Evolutionary conservation across 2,329 filamentous ascomycete genomes (phyloP), one percentile per base, ranked within the genome.

Genomic region (Mycosphaerelloides madeirae): DNA sequence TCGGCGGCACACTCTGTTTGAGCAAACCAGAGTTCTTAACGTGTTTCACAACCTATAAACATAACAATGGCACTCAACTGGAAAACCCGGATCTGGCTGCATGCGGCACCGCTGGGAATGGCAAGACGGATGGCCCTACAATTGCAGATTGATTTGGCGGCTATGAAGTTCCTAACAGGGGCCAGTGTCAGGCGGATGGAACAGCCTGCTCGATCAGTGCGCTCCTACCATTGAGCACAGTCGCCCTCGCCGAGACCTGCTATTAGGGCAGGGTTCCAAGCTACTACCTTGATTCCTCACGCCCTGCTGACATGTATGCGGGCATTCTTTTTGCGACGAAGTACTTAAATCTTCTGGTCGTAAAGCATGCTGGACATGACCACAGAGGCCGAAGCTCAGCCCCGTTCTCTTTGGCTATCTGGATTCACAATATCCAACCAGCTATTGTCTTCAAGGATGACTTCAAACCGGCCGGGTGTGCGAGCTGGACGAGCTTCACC

Each of bases 231-330:
- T 15, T 34, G 8, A 15, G 14, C 7, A 14, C 31, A 11, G 31
- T 22, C 18, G 8, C 33, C 7, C 8, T 16, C 8, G 6, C 28
- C 28, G 8, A 36, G 14, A 41, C 25, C 6, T 50, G 47, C 25
- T 14, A 48, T n/a, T 48, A 53, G 40, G 50, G 50, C 12, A 43
- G 43, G n/a, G 38, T 50, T 2, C 41, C 49, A 19, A 33, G 29
- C 29, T 57, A 56, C 41, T 52, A 55, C 14, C 46, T 57, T 34
- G 48, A 49, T 13, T 49, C 53, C 13, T 22, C 28, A 1, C 25
- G n/a, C 8, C 40, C 51, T 9, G 31, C 36, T 11, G 49, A 59
- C 25, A 45, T 58, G 8, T 25, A 50, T 9, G 41, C 48, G 16
- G 47, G 43, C 1, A 29, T 58, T 3, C 31, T 28, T 3, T 58